phyloP scores from a whole-genome alignment of 2,329 filamentous ascomycete genomes.

The Metarhizium sp. region DNA sequence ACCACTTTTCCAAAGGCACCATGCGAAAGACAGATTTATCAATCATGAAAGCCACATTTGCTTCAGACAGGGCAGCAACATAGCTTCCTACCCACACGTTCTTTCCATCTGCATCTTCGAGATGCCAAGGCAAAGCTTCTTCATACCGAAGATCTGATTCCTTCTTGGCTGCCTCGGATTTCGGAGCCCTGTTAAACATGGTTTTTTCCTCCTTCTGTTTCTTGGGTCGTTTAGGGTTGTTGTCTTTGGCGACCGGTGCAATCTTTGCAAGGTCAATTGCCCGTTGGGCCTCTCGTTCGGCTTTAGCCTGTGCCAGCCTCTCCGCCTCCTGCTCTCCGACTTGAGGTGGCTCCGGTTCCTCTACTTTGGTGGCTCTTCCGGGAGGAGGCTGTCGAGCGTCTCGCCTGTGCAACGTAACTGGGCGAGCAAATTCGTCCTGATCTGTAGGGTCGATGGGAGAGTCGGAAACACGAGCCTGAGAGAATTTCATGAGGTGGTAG shows the following conservation, averaged over 20 bases:
- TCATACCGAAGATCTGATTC: slow-evolving; percentile 72
- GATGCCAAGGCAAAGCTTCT: slow-evolving; percentile 90
- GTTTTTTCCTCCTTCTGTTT: slow-evolving; percentile 77
- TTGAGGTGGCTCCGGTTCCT: slow-evolving; percentile 32
- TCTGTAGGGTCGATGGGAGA: slow-evolving; percentile 60
- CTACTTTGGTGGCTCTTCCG: slow-evolving; percentile 54
- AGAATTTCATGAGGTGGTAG: slow-evolving; percentile 78
- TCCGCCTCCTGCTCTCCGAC: slow-evolving; percentile 52
- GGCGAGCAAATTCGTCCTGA: slow-evolving; percentile 74
- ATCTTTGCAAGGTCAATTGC: slow-evolving; percentile 88
- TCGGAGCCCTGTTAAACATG: slow-evolving; percentile 75
- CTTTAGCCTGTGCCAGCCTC: slow-evolving; percentile 58
- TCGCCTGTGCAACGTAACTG: slow-evolving; percentile 80
- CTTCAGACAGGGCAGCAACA: slow-evolving; percentile 77
- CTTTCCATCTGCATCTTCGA: slow-evolving; percentile 93
- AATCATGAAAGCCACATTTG: slow-evolving; percentile 71
- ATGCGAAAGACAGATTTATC: slow-evolving; percentile 65
- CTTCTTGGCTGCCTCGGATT: slow-evolving; percentile 70
- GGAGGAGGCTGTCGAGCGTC: slow-evolving; percentile 66
- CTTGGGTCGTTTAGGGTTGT: slow-evolving; percentile 38
- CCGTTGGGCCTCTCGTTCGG: slow-evolving; percentile 75
- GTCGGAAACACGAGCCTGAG: slow-evolving; percentile 43
- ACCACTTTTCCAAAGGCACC: slow-evolving; percentile 93
- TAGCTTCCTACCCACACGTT: slow-evolving; percentile 92
- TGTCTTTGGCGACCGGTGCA: slow-evolving; percentile 64